Conservation (phyloP, 1,284 basidiomycete genomes). For the Somion occarium region DNA sequence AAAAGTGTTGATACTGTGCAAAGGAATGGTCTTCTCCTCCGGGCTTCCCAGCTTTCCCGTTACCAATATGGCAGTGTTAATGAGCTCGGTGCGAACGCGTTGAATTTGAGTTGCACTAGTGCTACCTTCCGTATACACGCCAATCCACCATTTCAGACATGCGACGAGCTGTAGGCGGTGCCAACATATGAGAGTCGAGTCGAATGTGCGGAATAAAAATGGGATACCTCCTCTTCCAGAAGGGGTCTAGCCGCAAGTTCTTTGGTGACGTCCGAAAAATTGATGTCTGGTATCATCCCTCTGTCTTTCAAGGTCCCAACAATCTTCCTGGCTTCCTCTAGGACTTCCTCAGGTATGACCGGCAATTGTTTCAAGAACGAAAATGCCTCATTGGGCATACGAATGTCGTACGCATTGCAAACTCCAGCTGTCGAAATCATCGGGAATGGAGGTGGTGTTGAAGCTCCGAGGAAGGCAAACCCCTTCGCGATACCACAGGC, state of each 20-base stretch:
- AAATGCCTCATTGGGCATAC: slow-evolving; percentile 76
- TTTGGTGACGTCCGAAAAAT: slow-evolving; percentile 81
- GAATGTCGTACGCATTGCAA: slow-evolving; percentile 64
- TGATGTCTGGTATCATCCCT: slow-evolving; percentile 77
- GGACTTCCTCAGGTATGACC: slow-evolving; percentile 64
- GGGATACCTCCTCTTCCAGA: slow-evolving; percentile 50
- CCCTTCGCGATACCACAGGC: slow-evolving; percentile 38
- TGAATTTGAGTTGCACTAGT: slow-evolving; percentile 33
- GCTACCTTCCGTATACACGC: slow-evolving; percentile 48
- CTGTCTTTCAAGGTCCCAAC: slow-evolving; percentile 63
- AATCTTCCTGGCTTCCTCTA: slow-evolving; percentile 62
- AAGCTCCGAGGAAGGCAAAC: slow-evolving; percentile 22
- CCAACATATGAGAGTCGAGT: not conserved
- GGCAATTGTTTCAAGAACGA: slow-evolving; percentile 82
- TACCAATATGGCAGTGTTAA: slow-evolving; percentile 67
- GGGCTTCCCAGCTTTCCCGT: slow-evolving; percentile 32
- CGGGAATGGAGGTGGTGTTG: slow-evolving; percentile 42
- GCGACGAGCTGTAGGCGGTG: slow-evolving; percentile 46
- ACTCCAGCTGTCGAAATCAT: slow-evolving; percentile 84
- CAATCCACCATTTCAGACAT: slow-evolving; percentile 90
- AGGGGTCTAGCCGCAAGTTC: slow-evolving; percentile 79
- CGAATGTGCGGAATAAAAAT: not conserved
- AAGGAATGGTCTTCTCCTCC: slow-evolving; percentile 56
- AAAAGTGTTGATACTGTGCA: slow-evolving; percentile 70
- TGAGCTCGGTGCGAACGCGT: slow-evolving; percentile 53